Evolutionary conservation across 208 protist genomes (phyloP).

Genomic region (Trypanosoma melophagium): DNA sequence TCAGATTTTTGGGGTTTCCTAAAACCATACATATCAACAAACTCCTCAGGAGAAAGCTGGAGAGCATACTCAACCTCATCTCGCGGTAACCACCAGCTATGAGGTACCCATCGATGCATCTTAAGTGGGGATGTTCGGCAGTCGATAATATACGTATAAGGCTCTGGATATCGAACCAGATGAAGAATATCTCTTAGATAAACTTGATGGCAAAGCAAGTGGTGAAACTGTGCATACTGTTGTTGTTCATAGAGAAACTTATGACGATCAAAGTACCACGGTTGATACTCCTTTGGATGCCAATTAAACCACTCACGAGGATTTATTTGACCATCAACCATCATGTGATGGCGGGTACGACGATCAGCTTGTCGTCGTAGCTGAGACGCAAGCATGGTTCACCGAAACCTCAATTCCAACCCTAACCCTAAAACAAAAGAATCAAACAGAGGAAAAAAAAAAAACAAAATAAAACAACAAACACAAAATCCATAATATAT

Average conservation of each 20-base stretch:
- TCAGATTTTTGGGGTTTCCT: constrained; percentile 63
- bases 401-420: not conserved
- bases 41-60: constrained; percentile 82
- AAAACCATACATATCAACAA: constrained; percentile 89
- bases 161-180: constrained; percentile 69
- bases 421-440: not conserved
- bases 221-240: constrained; percentile 75
- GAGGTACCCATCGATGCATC: constrained; percentile 89
- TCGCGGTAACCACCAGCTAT: constrained; percentile 85
- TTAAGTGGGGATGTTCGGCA: constrained; percentile 61
- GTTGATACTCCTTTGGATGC: constrained; percentile 91
- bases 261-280: constrained; percentile 91
- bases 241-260: constrained; percentile 91
- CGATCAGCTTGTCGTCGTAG: constrained; percentile 68
- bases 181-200: constrained; percentile 84
- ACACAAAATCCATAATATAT: constrained; percentile 2
- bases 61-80: constrained; percentile 91
- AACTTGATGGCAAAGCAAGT: constrained; percentile 86
- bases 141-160: constrained; percentile 77
- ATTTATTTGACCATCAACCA: constrained; percentile 87
- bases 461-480: constrained; percentile 19
- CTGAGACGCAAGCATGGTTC: constrained; percentile 32
- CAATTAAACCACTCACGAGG: constrained; percentile 91
- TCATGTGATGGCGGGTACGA: constrained; percentile 88
- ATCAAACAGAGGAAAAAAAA: too few relatives aligned